phyloP scores from a whole-genome alignment of 148 eudicot genomes.

The Chenopodium quinoa region DNA sequence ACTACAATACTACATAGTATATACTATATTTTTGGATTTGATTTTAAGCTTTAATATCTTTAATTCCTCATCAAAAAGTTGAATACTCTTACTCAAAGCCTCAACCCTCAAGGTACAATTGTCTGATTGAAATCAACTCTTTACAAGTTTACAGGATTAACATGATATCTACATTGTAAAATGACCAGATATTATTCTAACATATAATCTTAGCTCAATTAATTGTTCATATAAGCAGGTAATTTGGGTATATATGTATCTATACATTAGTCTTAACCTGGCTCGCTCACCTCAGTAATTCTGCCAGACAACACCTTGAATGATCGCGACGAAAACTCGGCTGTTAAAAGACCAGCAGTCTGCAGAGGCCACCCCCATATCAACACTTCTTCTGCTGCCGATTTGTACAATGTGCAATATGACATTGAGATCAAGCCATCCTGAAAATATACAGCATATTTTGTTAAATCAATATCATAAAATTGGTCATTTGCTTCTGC shows the following conservation, averaged over 20 bases:
- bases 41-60: too few relatives aligned
- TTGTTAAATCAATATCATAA: background rate
- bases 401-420: slow-evolving; percentile 44
- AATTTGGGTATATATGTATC: too few relatives aligned
- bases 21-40: too few relatives aligned
- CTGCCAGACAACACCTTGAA: slow-evolving; percentile 57
- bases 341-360: slow-evolving; percentile 63
- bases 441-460: slow-evolving; percentile 30
- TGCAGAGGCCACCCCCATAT: slow-evolving; percentile 87
- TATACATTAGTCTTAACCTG: background rate
- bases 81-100: too few relatives aligned
- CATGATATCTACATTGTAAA: too few relatives aligned
- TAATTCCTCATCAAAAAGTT: too few relatives aligned
- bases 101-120: too few relatives aligned
- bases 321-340: slow-evolving; percentile 53
- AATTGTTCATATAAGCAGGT: background rate
- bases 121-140: too few relatives aligned
- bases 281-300: slow-evolving; percentile 56
- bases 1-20: too few relatives aligned
- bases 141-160: too few relatives aligned
- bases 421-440: slow-evolving; percentile 57
- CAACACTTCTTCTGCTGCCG: slow-evolving; percentile 57
- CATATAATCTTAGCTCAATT: too few relatives aligned
- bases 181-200: too few relatives aligned
- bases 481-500: background rate